Conservation (phyloP, 306 rosid species). For the Pyrus communis region DNA sequence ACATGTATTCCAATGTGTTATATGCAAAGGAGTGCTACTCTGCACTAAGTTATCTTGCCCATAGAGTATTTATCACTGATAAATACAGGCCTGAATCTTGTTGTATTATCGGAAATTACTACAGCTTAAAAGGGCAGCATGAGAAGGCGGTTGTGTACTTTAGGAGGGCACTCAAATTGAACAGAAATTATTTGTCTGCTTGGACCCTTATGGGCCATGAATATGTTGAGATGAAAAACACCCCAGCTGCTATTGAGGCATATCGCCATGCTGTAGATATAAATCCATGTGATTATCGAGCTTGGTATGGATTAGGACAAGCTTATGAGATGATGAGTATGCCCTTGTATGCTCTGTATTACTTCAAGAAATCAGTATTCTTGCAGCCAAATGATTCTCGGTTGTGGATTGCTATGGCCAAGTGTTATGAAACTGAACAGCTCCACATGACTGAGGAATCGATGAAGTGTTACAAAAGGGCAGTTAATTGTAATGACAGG, state of each 20-base stretch:
- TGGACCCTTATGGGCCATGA: slow-evolving; percentile 99
- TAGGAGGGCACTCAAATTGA: slow-evolving; percentile 89
- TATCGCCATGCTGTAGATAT: slow-evolving; percentile 93
- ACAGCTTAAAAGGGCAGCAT: slow-evolving; percentile 94
- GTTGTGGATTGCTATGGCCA: slow-evolving; percentile 97
- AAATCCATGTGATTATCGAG: slow-evolving; percentile 84
- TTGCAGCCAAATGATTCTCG: slow-evolving; percentile 93
- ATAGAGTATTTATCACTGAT: slow-evolving; percentile 85
- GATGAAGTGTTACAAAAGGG: slow-evolving; percentile 83
- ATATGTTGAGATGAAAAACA: slow-evolving; percentile 96
- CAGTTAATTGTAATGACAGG: slow-evolving; percentile 73
- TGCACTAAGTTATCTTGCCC: slow-evolving; percentile 93
- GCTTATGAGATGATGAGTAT: slow-evolving; percentile 99
- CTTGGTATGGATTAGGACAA: slow-evolving; percentile 99
- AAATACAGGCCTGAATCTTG: slow-evolving; percentile 98
- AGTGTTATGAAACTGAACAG: slow-evolving; percentile 76
- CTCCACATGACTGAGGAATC: slow-evolving; percentile 87
- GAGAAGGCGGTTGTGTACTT: slow-evolving; percentile 91
- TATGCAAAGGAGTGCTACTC: slow-evolving; percentile 85
- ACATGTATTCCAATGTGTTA: slow-evolving; percentile 95
- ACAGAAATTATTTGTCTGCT: slow-evolving; percentile 88
- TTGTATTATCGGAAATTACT: slow-evolving; percentile 94
- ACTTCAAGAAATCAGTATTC: slow-evolving; percentile 84
- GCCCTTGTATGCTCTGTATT: slow-evolving; percentile 92
- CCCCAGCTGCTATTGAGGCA: slow-evolving; percentile 96